A percentile compares a stretch with the other conserved stretches of the same genome.
Evolutionary conservation across 2,329 filamentous ascomycete genomes (phyloP).

Genomic region (Myriangium duriaei): DNA sequence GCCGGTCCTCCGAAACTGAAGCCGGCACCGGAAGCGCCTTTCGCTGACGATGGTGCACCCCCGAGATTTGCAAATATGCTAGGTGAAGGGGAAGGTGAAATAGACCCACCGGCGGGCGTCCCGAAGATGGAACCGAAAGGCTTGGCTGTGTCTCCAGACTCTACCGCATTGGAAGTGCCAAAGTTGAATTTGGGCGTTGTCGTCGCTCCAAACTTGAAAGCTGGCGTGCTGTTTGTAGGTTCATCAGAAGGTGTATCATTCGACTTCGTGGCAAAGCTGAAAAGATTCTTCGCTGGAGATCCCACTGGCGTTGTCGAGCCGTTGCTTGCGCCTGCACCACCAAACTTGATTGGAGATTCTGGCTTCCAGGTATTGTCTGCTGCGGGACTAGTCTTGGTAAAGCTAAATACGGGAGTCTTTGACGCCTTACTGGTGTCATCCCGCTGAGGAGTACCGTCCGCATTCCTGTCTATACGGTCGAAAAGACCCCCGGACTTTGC

Average conservation of each 20-base stretch:
- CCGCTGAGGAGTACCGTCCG: conserved; percentile 7
- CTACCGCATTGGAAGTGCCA: conserved; percentile 2
- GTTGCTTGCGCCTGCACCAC: conserved; percentile 18
- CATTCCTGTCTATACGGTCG: conserved; percentile 12
- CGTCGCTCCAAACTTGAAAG: conserved; percentile 10
- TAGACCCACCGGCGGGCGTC: not conserved
- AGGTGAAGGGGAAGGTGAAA: not conserved
- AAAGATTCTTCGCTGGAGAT: conserved; percentile 15
- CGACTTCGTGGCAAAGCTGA: conserved; percentile 10
- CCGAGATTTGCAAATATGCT: not conserved
- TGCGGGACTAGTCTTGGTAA: conserved; percentile 12
- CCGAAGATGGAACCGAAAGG: not conserved
- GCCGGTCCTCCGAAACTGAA: conserved; percentile 27
- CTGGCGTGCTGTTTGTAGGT: not conserved
- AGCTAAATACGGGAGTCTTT: conserved; percentile 10
- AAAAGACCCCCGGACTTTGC: conserved; percentile 12
- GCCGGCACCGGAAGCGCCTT: conserved; percentile 18
- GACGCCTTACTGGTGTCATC: conserved; percentile 2
- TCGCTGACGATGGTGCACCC: not conserved
- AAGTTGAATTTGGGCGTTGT: conserved; percentile 12
- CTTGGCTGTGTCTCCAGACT: not conserved
- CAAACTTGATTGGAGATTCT: conserved; percentile 37
- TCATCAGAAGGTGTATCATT: conserved; percentile 15
- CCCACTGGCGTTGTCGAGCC: conserved; percentile 14
- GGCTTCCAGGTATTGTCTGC: conserved; percentile 37